These are phyloP conservation scores for Plantago lanceolata DNA, from an alignment of 305 asterid species.

Conservation along the genomic window DNA sequence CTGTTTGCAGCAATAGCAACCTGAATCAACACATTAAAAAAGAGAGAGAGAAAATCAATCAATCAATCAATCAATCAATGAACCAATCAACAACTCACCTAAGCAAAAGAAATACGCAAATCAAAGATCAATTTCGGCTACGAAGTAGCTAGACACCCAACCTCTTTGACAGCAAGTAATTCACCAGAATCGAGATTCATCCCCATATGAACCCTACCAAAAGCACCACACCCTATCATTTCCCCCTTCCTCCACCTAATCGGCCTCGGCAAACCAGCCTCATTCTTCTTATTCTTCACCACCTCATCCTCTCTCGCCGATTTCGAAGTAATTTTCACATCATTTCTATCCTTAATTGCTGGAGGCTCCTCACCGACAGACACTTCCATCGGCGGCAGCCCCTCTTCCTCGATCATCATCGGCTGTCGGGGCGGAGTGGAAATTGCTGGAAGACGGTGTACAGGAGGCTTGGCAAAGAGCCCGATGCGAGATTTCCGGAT, in stretches of 20 bases:
- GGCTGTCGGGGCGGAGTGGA: slow-evolving; percentile 36
- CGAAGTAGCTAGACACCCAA: slow-evolving; percentile 18
- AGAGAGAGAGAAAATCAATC: slow-evolving; percentile 8
- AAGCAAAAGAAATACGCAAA: not conserved
- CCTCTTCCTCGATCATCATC: slow-evolving; percentile 36
- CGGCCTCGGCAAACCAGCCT: slow-evolving; percentile 33
- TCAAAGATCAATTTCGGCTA: slow-evolving; percentile 2
- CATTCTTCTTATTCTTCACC: slow-evolving; percentile 35
- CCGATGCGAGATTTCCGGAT: slow-evolving; percentile 85
- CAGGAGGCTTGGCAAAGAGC: slow-evolving; percentile 61
- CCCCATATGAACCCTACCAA: slow-evolving; percentile 97
- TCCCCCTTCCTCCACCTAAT: slow-evolving; percentile 97
- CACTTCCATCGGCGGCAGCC: slow-evolving; percentile 47
- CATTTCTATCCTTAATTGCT: slow-evolving; percentile 20
- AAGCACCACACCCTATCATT: slow-evolving; percentile 91
- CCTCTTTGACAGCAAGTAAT: slow-evolving; percentile 95
- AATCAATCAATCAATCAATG: slow-evolving; percentile 21
- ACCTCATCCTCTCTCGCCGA: slow-evolving; percentile 27
- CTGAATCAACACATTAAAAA: slow-evolving; percentile 36
- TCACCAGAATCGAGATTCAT: slow-evolving; percentile 96
- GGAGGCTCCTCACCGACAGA: slow-evolving; percentile 29
- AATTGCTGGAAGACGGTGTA: slow-evolving; percentile 60
- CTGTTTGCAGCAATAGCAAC: slow-evolving; percentile 72
- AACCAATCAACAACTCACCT: not conserved
- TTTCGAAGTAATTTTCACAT: slow-evolving; percentile 12